Evolutionary conservation across 345 rosid species (phyloP).

Genomic region (Toxicodendron radicans): DNA sequence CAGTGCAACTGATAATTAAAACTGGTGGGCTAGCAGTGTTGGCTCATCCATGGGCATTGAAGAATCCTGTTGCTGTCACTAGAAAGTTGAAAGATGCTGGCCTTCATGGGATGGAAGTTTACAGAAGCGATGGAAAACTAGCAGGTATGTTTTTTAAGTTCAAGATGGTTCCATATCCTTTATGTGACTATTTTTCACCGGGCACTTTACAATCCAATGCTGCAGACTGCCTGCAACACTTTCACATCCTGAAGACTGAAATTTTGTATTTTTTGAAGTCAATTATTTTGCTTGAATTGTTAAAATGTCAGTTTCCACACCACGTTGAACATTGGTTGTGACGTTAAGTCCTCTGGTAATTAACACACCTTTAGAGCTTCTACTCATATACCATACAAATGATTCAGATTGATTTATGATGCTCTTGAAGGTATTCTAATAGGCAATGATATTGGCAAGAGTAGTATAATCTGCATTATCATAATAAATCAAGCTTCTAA

Average conservation of each 20-base stretch:
- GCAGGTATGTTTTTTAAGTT: slow-evolving; percentile 47
- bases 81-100: slow-evolving; percentile 74
- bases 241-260: background rate
- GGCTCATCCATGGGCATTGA: slow-evolving; percentile 98
- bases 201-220: background rate
- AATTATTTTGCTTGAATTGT: background rate
- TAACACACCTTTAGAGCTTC: background rate
- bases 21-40: slow-evolving; percentile 95
- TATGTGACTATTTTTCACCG: background rate
- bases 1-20: slow-evolving; percentile 62
- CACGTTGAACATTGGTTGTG: background rate
- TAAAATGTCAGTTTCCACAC: background rate
- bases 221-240: slow-evolving; percentile 1
- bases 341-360: background rate
- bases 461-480: background rate
- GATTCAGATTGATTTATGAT: background rate
- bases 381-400: background rate
- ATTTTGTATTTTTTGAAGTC: background rate
- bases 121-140: slow-evolving; percentile 79
- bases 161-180: background rate
- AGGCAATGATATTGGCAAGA: background rate
- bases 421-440: background rate
- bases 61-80: slow-evolving; percentile 63
- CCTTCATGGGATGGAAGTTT: slow-evolving; percentile 89
- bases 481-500: background rate